Conservation (phyloP, 2,329 filamentous ascomycete species). For the Ascosphaera acerosa region DNA sequence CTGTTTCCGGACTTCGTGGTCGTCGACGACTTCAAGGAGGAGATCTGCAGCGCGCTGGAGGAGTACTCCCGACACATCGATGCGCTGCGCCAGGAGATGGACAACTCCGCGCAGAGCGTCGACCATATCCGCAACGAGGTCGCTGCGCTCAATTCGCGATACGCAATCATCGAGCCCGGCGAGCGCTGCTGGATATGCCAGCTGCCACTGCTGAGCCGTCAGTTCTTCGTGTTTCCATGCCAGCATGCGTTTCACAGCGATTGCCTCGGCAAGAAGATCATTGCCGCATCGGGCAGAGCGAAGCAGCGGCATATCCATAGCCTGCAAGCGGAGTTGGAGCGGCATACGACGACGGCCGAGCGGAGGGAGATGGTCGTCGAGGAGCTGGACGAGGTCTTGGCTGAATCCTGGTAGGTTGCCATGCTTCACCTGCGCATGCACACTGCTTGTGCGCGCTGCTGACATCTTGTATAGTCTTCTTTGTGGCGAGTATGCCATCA, state of each 20-base stretch:
- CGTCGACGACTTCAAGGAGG: slow-evolving; percentile 97
- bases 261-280: slow-evolving; percentile 63
- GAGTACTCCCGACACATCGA: slow-evolving; percentile 87
- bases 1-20: slow-evolving; percentile 98
- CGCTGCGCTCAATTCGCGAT: slow-evolving; percentile 57
- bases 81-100: slow-evolving; percentile 73
- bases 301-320: slow-evolving; percentile 62
- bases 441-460: too few relatives aligned
- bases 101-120: slow-evolving; percentile 70
- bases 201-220: slow-evolving; percentile 60
- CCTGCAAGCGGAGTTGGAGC: slow-evolving; percentile 59
- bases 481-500: slow-evolving; percentile 86
- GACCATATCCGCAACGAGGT: slow-evolving; percentile 81
- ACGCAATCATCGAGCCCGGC: slow-evolving; percentile 88
- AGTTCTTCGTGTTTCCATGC: slow-evolving; percentile 97
- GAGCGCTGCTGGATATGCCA: slow-evolving; percentile 82
- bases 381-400: slow-evolving; percentile 80
- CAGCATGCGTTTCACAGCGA: slow-evolving; percentile 96
- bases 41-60: slow-evolving; percentile 83
- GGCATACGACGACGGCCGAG: slow-evolving; percentile 36
- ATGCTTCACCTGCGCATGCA: slow-evolving; percentile 6
- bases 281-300: slow-evolving; percentile 53
- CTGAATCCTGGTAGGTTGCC: slow-evolving; percentile 50
- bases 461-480: slow-evolving; percentile 38
- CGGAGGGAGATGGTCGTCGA: slow-evolving; percentile 61